Evolutionary conservation across 148 eudicot species (phyloP).

Genomic region (Vaccinium macrocarpon): DNA sequence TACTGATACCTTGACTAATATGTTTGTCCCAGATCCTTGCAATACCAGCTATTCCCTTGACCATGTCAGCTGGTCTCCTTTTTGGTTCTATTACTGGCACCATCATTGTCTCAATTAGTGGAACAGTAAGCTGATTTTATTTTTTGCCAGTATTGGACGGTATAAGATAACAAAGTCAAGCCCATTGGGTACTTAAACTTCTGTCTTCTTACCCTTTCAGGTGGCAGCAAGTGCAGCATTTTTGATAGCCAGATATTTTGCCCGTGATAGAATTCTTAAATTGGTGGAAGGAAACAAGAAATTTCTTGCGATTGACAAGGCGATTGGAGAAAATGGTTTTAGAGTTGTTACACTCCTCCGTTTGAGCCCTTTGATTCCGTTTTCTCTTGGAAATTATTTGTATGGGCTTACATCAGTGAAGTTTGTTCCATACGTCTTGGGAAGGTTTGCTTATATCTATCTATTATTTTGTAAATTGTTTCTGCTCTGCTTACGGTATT

Average conservation of each 20-base stretch:
- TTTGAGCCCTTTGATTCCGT: slow-evolving; percentile 97
- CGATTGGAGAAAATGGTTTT: slow-evolving; percentile 98
- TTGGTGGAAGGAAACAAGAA: slow-evolving; percentile 96
- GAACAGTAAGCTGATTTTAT: slow-evolving; percentile 66
- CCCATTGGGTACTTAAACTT: slow-evolving; percentile 12
- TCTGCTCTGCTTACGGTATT: background rate
- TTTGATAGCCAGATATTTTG: slow-evolving; percentile 97
- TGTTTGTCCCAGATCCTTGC: slow-evolving; percentile 69
- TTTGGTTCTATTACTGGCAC: slow-evolving; percentile 91
- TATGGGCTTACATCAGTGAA: slow-evolving; percentile 96
- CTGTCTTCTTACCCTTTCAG: slow-evolving; percentile 42
- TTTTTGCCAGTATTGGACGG: background rate
- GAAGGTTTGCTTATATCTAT: slow-evolving; percentile 62
- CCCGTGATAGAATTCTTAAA: slow-evolving; percentile 97
- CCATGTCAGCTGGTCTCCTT: slow-evolving; percentile 97
- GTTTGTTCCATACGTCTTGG: slow-evolving; percentile 89
- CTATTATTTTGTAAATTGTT: background rate
- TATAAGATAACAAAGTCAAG: background rate
- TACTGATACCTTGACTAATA: slow-evolving; percentile 12
- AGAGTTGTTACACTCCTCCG: slow-evolving; percentile 94
- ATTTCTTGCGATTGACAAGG: slow-evolving; percentile 98
- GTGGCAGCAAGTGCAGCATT: slow-evolving; percentile 94
- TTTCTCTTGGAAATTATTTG: slow-evolving; percentile 92
- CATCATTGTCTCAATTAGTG: slow-evolving; percentile 87
- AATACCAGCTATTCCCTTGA: slow-evolving; percentile 95